These are phyloP conservation scores for Trichosporon ovoides DNA, from an alignment of 1,284 basidiomycete genomes.

Conservation along the genomic window DNA sequence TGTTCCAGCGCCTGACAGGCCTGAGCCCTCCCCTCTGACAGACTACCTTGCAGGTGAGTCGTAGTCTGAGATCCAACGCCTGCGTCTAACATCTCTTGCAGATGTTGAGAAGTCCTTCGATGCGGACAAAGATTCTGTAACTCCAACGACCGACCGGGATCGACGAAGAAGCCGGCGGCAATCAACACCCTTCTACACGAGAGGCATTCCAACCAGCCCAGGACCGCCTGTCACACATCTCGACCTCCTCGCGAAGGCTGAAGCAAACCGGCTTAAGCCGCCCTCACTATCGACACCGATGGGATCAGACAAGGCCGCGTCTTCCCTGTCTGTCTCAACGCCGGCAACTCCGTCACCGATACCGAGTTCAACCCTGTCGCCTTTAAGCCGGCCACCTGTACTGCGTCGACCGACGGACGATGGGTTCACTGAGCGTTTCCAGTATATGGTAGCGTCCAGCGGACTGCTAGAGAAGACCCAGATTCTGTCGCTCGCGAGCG, in stretches of 20 bases:
- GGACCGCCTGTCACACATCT: neutral
- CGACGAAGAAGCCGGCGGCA: neutral
- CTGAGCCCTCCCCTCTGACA: slow-evolving; percentile 14
- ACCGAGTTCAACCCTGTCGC: neutral
- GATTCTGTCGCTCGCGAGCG: neutral
- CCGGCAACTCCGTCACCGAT: neutral
- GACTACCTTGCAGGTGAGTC: slow-evolving; percentile 19
- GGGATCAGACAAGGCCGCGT: neutral
- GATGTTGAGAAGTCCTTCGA: slow-evolving; percentile 20
- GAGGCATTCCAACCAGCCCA: neutral
- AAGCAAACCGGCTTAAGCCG: neutral
- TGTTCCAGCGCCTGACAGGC: neutral
- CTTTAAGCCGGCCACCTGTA: neutral
- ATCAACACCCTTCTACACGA: slow-evolving; percentile 1
- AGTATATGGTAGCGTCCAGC: slow-evolving; percentile 40
- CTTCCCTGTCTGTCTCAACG: neutral
- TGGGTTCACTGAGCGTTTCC: slow-evolving; percentile 40
- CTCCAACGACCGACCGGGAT: neutral
- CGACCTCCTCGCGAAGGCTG: slow-evolving; percentile 1
- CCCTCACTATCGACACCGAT: neutral
- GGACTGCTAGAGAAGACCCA: slow-evolving; percentile 35
- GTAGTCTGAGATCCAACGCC: neutral
- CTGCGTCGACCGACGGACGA: slow-evolving; percentile 8
- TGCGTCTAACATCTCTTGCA: neutral
- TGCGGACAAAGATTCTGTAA: slow-evolving; percentile 6